Evolutionary conservation across 139 green algal species (phyloP).

Genomic region (Haematococcus lacustris): DNA sequence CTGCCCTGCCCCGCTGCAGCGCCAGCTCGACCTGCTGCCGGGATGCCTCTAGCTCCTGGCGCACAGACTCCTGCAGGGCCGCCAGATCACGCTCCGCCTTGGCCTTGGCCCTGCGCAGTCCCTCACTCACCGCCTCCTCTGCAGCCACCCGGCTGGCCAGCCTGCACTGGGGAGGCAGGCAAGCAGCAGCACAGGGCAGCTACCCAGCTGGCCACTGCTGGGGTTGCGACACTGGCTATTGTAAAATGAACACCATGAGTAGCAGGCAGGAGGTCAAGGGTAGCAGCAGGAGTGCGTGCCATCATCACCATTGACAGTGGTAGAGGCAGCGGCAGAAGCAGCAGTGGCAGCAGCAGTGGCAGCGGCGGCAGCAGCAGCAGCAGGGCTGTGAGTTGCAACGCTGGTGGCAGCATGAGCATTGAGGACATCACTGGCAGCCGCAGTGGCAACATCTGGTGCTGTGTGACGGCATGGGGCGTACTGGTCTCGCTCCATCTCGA

Average conservation of each 20-base stretch:
- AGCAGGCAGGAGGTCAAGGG: not conserved
- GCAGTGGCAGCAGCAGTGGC: too few species aligned
- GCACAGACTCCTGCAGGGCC: slow-evolving; percentile 15
- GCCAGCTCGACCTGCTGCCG: slow-evolving; percentile 44
- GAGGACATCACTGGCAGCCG: too few species aligned
- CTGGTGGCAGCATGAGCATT: not conserved
- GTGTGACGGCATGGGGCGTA: too few species aligned
- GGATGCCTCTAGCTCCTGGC: slow-evolving; percentile 50
- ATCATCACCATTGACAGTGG: too few species aligned
- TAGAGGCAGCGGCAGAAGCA: too few species aligned
- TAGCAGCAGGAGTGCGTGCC: too few species aligned
- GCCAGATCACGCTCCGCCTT: slow-evolving; percentile 50
- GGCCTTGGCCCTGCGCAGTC: slow-evolving; percentile 25
- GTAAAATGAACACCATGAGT: not conserved
- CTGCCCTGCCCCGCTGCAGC: slow-evolving; percentile 38
- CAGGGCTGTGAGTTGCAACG: too few species aligned
- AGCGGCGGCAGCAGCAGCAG: too few species aligned
- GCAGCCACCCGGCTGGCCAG: slow-evolving; percentile 16
- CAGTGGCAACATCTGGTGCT: too few species aligned
- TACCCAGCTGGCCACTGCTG: too few species aligned
- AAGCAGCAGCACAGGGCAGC: too few species aligned
- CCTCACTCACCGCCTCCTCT: slow-evolving; percentile 23
- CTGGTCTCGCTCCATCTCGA: slow-evolving; percentile 19
- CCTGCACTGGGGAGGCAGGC: not conserved
- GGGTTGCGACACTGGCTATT: too few species aligned